A percentile compares a stretch with the other conserved stretches of the same genome.
Conservation (phyloP, 768 basidiomycete species). For the Boletus sp. region DNA sequence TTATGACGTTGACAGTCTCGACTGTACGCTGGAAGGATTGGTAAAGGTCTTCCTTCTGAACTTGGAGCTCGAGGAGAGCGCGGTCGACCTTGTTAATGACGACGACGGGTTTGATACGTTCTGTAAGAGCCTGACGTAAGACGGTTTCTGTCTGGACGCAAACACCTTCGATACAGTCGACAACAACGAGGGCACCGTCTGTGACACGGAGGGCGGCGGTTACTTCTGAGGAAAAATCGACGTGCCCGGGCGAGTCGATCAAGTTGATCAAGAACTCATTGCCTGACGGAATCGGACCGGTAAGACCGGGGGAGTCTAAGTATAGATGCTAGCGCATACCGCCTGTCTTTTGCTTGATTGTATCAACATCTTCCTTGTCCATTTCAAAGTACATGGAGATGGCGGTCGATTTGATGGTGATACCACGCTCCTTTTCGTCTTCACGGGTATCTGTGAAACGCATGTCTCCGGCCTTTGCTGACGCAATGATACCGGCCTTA, state of each 20-base stretch:
- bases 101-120: constrained; percentile 99
- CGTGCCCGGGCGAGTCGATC: constrained; percentile 99
- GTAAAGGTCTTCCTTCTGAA: constrained; percentile 94
- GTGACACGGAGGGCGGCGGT: constrained; percentile 99
- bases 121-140: constrained; percentile 91
- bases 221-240: constrained; percentile 99
- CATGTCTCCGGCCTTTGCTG: constrained; percentile 91
- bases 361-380: constrained; percentile 78
- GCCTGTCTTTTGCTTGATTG: constrained; percentile 92
- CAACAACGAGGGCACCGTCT: constrained; percentile 98
- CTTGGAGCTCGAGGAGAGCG: constrained; percentile 96
- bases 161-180: constrained; percentile 99
- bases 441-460: constrained; percentile 97
- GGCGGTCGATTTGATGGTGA: constrained; percentile 99
- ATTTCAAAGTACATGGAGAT: constrained; percentile 99
- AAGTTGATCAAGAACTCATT: constrained; percentile 99
- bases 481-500: constrained; percentile 98
- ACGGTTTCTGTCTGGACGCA: constrained; percentile 99
- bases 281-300: constrained; percentile 42
- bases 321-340: constrained; percentile 45
- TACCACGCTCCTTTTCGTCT: constrained; percentile 99
- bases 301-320: background rate
- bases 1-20: constrained; percentile 97
- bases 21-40: constrained; percentile 98
- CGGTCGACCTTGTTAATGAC: constrained; percentile 99